Evolutionary conservation across 1,284 basidiomycete genomes (phyloP), one percentile per base, ranked within the genome.

Genomic region (Moesziomyces antarcticus): DNA sequence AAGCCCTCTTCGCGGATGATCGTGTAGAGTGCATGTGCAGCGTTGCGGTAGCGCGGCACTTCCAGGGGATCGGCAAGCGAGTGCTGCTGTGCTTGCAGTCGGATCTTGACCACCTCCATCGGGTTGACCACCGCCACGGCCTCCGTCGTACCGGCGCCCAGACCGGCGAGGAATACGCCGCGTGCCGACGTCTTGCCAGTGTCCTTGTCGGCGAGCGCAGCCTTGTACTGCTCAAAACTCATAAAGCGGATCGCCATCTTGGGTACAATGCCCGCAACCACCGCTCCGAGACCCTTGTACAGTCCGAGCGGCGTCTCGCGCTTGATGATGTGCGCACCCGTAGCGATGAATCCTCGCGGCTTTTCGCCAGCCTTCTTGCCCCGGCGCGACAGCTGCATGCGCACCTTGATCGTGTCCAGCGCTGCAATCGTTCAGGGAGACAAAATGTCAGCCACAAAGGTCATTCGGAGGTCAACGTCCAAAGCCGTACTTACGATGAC

Each of bases 241-340:
- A 97, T 95, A 85, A 99, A 99, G 44, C 97, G 92, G 83, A 96
- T 98, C 54, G 94, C 94, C 97, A 99, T 99, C 87, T 99, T 99
- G 5, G 97, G 97, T 2, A 98, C 94, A 84, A 99, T 99, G 30
- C 84, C 84, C 13, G 93, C 92, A 22, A 97, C 87, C 40, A 99
- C 96, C n/a, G 96, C 96, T 42, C 96, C 96, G 44, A 99, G 89
- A 81, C 95, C 97, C 85, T 99, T 99, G 89, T 99, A 99, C 43
- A 99, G 87, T 18, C 97, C 97, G 20, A 98, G 89, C 0, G 93
- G 93, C 5, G 94, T 96, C 86, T 99, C 96, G 49, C 94, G 89
- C 71, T 89, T 89, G 33, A 94, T 90, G 73, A 99, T 99, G 85
- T 92, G 90, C 20, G 89, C 87, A 22, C 94, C 96, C 0, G 97